A percentile compares a stretch with the other conserved stretches of the same genome.
Evolutionary conservation across 2,329 filamentous ascomycete species (phyloP).

Genomic region (Stagonosporopsis chrysanthemi): DNA sequence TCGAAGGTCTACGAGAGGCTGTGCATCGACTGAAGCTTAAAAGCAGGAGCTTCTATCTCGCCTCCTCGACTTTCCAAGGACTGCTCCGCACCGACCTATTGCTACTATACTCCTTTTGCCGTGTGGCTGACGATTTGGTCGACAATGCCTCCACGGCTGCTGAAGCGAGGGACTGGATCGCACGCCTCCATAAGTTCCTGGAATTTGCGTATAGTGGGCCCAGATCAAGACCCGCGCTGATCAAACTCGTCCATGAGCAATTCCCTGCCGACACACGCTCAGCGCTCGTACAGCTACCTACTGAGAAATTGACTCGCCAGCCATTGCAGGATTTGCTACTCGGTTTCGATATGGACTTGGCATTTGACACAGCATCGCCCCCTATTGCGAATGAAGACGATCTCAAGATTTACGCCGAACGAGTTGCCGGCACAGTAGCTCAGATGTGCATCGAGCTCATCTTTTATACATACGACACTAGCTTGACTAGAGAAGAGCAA

Average conservation of each 20-base stretch:
- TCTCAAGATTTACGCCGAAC: conserved; percentile 68
- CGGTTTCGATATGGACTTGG: conserved; percentile 73
- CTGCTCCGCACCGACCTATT: conserved; percentile 72
- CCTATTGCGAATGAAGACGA: conserved; percentile 68
- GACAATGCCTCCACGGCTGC: conserved; percentile 65
- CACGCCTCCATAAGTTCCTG: conserved; percentile 65
- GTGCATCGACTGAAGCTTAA: conserved; percentile 66
- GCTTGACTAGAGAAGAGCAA: conserved; percentile 39
- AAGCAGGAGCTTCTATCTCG: conserved; percentile 77
- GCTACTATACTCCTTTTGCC: conserved; percentile 75
- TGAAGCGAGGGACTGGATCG: conserved; percentile 66
- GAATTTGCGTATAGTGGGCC: conserved; percentile 58
- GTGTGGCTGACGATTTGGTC: conserved; percentile 75
- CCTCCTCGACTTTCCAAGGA: conserved; percentile 73
- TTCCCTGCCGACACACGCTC: conserved; percentile 63
- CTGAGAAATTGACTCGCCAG: conserved; percentile 61
- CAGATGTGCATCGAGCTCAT: conserved; percentile 72
- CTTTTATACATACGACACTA: conserved; percentile 62
- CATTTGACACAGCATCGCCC: conserved; percentile 54
- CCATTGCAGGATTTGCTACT: conserved; percentile 70
- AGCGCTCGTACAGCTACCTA: conserved; percentile 67
- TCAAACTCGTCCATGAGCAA: conserved; percentile 53
- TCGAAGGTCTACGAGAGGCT: conserved; percentile 67
- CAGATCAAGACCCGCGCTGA: conserved; percentile 15
- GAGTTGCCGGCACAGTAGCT: conserved; percentile 76